Base-by-base conservation (phyloP, 371 early-diverging fungal species). In the Actinomortierella ambigua region DNA sequence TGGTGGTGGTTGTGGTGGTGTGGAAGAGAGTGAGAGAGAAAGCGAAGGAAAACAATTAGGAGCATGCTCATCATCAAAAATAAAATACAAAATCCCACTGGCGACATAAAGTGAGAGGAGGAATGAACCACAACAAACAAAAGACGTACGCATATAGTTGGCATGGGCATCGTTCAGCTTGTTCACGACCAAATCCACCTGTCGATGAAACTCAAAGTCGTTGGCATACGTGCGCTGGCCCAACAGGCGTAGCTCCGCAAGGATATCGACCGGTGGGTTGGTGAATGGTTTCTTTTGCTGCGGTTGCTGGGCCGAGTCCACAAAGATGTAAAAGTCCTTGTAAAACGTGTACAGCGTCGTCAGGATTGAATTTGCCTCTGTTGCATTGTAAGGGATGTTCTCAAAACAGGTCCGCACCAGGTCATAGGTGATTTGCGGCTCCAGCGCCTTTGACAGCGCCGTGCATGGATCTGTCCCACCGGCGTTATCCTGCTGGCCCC, bases 111-210 rank as follows among this genome's bases (percentile, higher is more conserved):
- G 34, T 11, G 4, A 6, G 7, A 34, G 34, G 11, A 34, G 11
- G 34, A 34, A 34, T 4, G 11, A 11, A 34, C 4, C 4, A 11
- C 4, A 34, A 34, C 4, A 34, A 34, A 34, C 34, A 34, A 34
- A 34, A 34, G 11, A 26, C 49, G 44, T 58, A 70, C 70, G 46
- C 13, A 70, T 47, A 41, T 70, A 70, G 59, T 70, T 70, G 13
- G 70, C 70, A 27, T 70, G 70, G 0, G 70, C 70, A 20, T 70
- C 70, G 27, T 70, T 70, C 17, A 70, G 57, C 2, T 51, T 43
- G 28, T 55, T 61, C 14, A 70, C 46, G 14, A 70, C 41, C 17
- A 53, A 13, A n/a, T 65, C 65, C n/a, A 70, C 44, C 22, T 60
- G 54, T 1, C 50, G 53, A 0, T 70, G 70, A 53, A 70, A 70